phyloP scores from a whole-genome alignment of 23 red algal genomes.

The Gracilaria domingensis region DNA sequence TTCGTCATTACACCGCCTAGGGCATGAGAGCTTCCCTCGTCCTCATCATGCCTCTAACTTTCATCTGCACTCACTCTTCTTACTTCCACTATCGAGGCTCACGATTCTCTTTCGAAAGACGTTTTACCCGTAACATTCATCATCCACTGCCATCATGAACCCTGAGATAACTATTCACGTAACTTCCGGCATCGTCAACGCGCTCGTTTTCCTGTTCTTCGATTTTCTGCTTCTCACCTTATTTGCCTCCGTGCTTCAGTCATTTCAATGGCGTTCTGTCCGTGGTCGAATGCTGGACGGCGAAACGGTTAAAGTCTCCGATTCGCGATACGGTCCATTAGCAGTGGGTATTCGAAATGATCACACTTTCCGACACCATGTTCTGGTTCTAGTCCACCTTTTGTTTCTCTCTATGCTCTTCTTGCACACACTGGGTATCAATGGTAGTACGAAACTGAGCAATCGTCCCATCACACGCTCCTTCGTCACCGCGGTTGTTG shows the following conservation, averaged over 20 bases:
- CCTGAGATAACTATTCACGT: neutral
- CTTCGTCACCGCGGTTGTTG: slow-evolving; percentile 22
- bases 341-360: neutral
- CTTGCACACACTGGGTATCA: slow-evolving; percentile 30
- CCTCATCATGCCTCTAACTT: too few species aligned
- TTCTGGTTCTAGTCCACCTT: neutral
- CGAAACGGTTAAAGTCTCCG: neutral
- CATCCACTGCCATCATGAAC: neutral
- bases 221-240: slow-evolving; percentile 10
- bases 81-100: too few species aligned
- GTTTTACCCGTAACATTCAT: too few species aligned
- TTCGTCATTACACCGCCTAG: too few species aligned
- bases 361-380: neutral
- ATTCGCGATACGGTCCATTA: neutral
- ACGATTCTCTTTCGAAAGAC: too few species aligned
- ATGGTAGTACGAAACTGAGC: neutral
- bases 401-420: slow-evolving; percentile 21
- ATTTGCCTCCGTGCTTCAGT: neutral
- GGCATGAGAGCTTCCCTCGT: too few species aligned
- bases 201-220: slow-evolving; percentile 20
- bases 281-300: neutral
- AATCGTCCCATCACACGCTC: neutral
- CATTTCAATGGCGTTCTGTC: neutral
- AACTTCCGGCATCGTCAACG: slow-evolving; percentile 24
- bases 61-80: too few species aligned